Percentiles rank a stretch among this genome's conserved stretches.
Evolutionary conservation across 2,329 filamentous ascomycete species (phyloP).

Genomic region (Fusarium nematophilum): DNA sequence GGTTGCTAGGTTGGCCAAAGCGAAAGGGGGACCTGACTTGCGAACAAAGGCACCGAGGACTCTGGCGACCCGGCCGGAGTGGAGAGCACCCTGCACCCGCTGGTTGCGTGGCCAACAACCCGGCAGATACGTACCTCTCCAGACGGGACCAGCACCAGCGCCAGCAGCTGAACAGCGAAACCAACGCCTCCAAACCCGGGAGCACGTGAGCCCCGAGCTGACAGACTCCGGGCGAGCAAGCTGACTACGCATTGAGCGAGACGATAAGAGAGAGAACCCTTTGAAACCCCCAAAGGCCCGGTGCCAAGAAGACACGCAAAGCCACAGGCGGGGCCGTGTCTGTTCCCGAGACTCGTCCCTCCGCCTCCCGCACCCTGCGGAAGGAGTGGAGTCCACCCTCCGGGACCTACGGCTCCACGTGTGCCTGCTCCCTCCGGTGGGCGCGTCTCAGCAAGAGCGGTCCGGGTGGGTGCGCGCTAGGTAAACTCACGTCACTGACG

Average conservation of each 20-base stretch:
- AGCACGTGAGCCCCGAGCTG: constrained; percentile 23
- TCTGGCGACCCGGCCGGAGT: constrained; percentile 17
- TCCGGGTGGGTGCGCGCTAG: constrained; percentile 20
- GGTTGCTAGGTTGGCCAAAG: constrained; percentile 39
- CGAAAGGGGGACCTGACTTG: constrained; percentile 30
- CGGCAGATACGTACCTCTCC: constrained; percentile 34
- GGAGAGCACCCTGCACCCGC: too few species aligned
- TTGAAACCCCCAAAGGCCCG: not conserved
- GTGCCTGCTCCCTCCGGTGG: not conserved
- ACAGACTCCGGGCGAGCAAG: not conserved
- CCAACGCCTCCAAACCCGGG: not conserved
- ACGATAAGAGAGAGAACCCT: not conserved
- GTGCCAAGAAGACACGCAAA: constrained; percentile 6
- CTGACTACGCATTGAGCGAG: constrained; percentile 1
- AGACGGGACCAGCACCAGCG: constrained; percentile 11
- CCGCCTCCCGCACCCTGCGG: not conserved
- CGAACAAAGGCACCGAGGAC: constrained; percentile 25
- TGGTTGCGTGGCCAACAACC: constrained; percentile 37
- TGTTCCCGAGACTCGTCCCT: not conserved
- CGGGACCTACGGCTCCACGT: constrained; percentile 11
- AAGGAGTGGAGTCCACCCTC: constrained; percentile 19
- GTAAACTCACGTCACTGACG: constrained; percentile 31
- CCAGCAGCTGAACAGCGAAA: constrained; percentile 8
- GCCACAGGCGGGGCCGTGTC: constrained; percentile 25
- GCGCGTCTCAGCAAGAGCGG: not conserved